Evolutionary conservation across 2,329 filamentous ascomycete species (phyloP).

Genomic region (Xenoacremonium recifei): DNA sequence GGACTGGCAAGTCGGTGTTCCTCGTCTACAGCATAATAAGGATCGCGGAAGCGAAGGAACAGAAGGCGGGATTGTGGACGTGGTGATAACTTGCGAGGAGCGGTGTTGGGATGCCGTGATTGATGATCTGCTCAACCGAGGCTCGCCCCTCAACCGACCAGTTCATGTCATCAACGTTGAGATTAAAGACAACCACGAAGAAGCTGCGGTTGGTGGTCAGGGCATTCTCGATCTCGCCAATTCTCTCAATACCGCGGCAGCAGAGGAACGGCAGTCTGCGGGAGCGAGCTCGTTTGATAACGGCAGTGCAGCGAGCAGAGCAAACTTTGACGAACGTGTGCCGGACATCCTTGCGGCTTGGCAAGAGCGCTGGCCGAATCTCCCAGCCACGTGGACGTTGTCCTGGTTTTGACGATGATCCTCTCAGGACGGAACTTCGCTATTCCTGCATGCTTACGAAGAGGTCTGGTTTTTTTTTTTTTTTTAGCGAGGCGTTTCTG

Average conservation of each 20-base stretch:
- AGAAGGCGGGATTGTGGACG: constrained; percentile 85
- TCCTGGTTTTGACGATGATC: constrained; percentile 84
- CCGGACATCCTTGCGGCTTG: constrained; percentile 88
- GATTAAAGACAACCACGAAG: constrained; percentile 97
- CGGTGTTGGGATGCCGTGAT: constrained; percentile 97
- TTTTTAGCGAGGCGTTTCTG: too few relatives aligned
- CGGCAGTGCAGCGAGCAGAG: constrained; percentile 63
- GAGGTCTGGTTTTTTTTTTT: too few relatives aligned
- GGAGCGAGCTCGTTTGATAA: constrained; percentile 68
- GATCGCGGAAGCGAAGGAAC: constrained; percentile 79
- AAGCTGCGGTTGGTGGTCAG: constrained; percentile 84
- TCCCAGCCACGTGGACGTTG: constrained; percentile 91
- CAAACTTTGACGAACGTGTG: constrained; percentile 87
- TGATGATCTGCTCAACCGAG: constrained; percentile 85
- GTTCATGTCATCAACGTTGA: constrained; percentile 99
- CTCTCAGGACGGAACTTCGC: too few relatives aligned
- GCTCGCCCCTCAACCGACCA: constrained; percentile 81
- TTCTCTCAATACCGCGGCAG: constrained; percentile 76
- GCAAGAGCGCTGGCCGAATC: constrained; percentile 91
- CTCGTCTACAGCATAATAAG: constrained; percentile 70
- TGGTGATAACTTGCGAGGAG: constrained; percentile 97
- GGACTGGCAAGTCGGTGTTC: constrained; percentile 89
- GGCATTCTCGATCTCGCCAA: constrained; percentile 91
- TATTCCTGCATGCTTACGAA: too few relatives aligned
- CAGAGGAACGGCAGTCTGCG: constrained; percentile 68